Evolutionary conservation across 2,329 filamentous ascomycete species (phyloP), one percentile per base, ranked within the genome.

Genomic region (Aureobasidium sp.): DNA sequence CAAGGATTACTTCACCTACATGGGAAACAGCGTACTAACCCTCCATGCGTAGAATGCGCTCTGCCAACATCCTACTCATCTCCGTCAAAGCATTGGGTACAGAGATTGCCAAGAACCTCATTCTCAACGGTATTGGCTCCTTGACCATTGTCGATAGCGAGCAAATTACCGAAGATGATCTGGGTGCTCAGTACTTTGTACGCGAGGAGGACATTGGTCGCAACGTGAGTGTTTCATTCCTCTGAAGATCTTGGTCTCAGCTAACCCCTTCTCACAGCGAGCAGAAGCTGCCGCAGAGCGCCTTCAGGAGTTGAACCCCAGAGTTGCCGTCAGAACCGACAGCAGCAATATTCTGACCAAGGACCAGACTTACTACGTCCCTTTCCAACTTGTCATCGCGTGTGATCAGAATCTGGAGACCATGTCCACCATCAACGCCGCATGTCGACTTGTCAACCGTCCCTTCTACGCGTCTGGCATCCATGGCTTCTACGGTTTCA

Each of bases 101-200:
- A 71, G 94, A 99, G 75, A 88, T 97, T 59, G 92, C 94, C 64
- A 99, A 99, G 79, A 99, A 97, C 71, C 85, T 99, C 23, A 93
- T 96, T 19, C 84, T 99, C 2, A 92, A 94, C 23, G 94, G 94
- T 62, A 88, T 99, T 68, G 88, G 89, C 61, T 93, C 90, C 33
- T 80, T 99, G 63, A 97, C 93, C 17, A 85, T 99, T 60, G 79
- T 94, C 61, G 94, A 99, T 74, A 82, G 89, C 68, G 84, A 87
- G 59, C 64, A 76, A 10, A 88, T 96, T 60, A 87, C 83, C 0
- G 86, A 92, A 68, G 83, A 87, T 54, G 93, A 97, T 71, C 77
- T 96, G 2, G 89, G 76, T 33, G 73, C 76, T 15, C 74, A 79
- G 57, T 80, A 97, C 77, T 89, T 97, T 73, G 76, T 97, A 57